A percentile compares a stretch with the other conserved stretches of the same genome.
phyloP scores from a whole-genome alignment of 495 filamentous ascomycete genomes.

The Tuber microsphaerosporum region DNA sequence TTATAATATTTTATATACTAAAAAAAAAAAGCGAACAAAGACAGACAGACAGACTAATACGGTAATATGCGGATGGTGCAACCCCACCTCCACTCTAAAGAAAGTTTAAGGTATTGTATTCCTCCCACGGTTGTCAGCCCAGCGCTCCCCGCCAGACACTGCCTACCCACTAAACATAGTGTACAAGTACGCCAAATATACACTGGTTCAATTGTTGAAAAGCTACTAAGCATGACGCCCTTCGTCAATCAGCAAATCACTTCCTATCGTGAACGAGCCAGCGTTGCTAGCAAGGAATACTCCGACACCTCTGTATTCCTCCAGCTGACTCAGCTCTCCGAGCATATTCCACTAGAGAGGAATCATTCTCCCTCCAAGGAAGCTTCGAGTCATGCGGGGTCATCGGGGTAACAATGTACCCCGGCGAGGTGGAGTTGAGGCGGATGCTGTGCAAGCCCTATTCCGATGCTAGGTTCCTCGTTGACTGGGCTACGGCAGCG shows the following conservation, averaged over 20 bases:
- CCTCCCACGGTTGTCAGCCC: neutral
- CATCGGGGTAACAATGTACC: constrained; percentile 71
- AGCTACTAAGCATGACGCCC: constrained; percentile 71
- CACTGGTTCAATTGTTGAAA: neutral
- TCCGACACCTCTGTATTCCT: constrained; percentile 65
- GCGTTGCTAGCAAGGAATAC: constrained; percentile 84
- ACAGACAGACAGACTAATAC: neutral
- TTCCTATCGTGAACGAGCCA: constrained; percentile 78
- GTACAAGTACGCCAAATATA: neutral
- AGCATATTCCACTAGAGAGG: constrained; percentile 66
- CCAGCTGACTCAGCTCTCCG: constrained; percentile 55
- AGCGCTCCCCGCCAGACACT: neutral
- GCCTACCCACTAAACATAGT: neutral
- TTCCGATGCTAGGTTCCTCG: constrained; percentile 62
- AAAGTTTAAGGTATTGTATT: neutral
- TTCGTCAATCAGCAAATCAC: constrained; percentile 73
- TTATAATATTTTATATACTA: neutral
- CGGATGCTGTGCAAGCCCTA: constrained; percentile 62
- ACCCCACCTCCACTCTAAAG: too few species aligned
- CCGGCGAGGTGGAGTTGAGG: constrained; percentile 61
- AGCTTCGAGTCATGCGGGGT: constrained; percentile 53
- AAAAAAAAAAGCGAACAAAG: neutral
- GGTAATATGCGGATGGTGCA: neutral
- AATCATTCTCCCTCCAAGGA: constrained; percentile 53
- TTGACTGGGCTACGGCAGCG: constrained; percentile 61